Base-by-base conservation (phyloP, 441 rosid species). In the Croton laevigatus region DNA sequence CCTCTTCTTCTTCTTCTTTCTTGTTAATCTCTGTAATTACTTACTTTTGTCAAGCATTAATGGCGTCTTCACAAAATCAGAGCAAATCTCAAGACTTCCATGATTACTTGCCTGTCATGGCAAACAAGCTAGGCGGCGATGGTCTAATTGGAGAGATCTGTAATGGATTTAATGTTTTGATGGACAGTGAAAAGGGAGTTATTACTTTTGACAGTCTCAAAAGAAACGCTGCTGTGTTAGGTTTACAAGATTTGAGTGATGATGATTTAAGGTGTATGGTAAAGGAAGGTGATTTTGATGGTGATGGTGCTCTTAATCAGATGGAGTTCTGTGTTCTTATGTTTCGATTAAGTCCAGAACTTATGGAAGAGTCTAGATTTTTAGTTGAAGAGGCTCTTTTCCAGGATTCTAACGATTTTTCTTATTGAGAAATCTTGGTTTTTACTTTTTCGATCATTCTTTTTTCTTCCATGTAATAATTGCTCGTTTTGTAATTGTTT, bases 241-340 rank as follows among this genome's bases (percentile, higher is more conserved):
- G 91, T 0, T 74, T 88, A 68, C 88, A 82, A 27, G 89, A 80
- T 65, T 59, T 85, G 73, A 66, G 79, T 11, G 86, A 84, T 23
- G 88, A 85, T 22, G 84, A 88, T 66, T 76, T 87, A 9, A 76
- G 64, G 38, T 63, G 82, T 69, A 88, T 85, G 91, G 72, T 84
- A 6, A 74, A 59, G 53, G 93, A 88, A 78, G 93, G 93, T 16
- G 93, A 86, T 57, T 51, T 80, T 11, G 93, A 88, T 45, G 86
- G 86, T 0, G 93, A 88, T 45, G 91, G 91, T 5, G 88, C 75
- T 6, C 80, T 86, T 16, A 83, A 71, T 55, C 83, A 85, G 77
- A 82, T 80, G 85, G 89, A 88, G 80, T 88, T 86, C 55, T 88
- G 89, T 59, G 86, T 88, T 5, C 63, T 88, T 72, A 85, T 86